These are phyloP conservation scores for Mycena chlorophos DNA, from an alignment of 768 basidiomycete species.

Conservation along the genomic window DNA sequence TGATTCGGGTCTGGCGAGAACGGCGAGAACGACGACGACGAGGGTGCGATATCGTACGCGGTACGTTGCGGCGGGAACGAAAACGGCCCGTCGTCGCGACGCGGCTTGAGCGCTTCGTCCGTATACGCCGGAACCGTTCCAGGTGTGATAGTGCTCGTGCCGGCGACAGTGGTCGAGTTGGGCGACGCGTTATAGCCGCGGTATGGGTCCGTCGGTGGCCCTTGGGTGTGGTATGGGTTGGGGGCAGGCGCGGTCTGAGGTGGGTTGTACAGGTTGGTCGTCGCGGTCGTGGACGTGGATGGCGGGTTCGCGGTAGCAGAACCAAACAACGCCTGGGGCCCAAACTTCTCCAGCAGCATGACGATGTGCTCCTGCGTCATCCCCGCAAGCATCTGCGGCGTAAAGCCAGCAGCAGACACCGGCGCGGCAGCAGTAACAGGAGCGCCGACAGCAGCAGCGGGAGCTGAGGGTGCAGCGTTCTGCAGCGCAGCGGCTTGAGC, in stretches of 20 bases:
- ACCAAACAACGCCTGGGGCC: constrained; percentile 35
- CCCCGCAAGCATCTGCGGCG: constrained; percentile 28
- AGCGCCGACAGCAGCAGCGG: neutral
- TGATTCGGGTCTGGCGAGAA: constrained; percentile 77
- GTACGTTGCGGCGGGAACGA: constrained; percentile 10
- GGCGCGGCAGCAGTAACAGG: constrained; percentile 10
- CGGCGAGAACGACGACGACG: constrained; percentile 51
- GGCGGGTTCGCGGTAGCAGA: constrained; percentile 19
- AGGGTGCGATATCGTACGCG: constrained; percentile 13
- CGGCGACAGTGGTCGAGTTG: neutral
- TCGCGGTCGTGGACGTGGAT: constrained; percentile 11
- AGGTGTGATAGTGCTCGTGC: no score
- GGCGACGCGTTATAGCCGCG: constrained; percentile 21
- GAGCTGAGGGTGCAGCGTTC: neutral
- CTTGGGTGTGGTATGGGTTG: constrained; percentile 28
- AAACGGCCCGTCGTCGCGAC: constrained; percentile 19
- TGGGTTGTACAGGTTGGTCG: constrained; percentile 18
- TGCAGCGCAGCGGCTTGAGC: constrained; percentile 69
- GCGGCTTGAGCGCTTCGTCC: constrained; percentile 18
- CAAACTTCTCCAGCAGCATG: constrained; percentile 59
- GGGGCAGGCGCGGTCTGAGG: constrained; percentile 19
- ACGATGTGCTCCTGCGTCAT: constrained; percentile 66
- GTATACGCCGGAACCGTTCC: constrained; percentile 39
- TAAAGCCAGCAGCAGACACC: constrained; percentile 15
- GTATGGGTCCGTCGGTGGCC: constrained; percentile 19